A percentile compares a stretch with the other conserved stretches of the same genome.
Conservation (phyloP, 2,329 filamentous ascomycete species). For the Diaporthe vaccinii region DNA sequence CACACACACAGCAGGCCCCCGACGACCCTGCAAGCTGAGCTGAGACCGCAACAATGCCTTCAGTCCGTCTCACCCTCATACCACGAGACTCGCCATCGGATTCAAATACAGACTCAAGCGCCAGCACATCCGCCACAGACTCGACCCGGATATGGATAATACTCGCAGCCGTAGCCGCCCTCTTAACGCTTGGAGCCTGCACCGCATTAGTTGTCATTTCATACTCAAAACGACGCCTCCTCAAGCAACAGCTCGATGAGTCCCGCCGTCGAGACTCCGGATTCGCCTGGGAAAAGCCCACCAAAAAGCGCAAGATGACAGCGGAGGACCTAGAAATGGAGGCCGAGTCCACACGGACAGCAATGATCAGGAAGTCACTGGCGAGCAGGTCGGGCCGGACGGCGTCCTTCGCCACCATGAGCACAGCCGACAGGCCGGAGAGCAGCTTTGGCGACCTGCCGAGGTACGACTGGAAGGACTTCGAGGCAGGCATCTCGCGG, state of each 20-base stretch:
- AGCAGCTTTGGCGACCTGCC: conserved; percentile 42
- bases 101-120: conserved; percentile 44
- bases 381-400: conserved; percentile 45
- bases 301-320: conserved; percentile 48
- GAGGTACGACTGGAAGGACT: conserved; percentile 55
- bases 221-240: conserved; percentile 38
- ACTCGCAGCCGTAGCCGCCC: conserved; percentile 45
- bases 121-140: conserved; percentile 44
- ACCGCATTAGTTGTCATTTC: conserved; percentile 43
- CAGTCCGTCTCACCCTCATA: not conserved
- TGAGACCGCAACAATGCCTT: conserved; percentile 24
- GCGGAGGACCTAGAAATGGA: conserved; percentile 46
- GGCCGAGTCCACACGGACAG: conserved; percentile 54
- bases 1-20: not conserved
- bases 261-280: conserved; percentile 46
- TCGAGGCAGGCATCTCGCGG: conserved; percentile 51
- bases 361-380: conserved; percentile 61
- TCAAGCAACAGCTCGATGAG: conserved; percentile 43
- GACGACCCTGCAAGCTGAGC: not conserved
- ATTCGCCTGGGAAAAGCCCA: conserved; percentile 43
- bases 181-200: conserved; percentile 45
- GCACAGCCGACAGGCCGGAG: conserved; percentile 32
- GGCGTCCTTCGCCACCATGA: conserved; percentile 32
- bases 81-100: not conserved
- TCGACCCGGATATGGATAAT: conserved; percentile 46